Percentiles rank a stretch among this genome's conserved stretches.
These are phyloP conservation scores for Recurvomyces mirabilis DNA, from an alignment of 495 filamentous ascomycete genomes.

Conservation along the genomic window DNA sequence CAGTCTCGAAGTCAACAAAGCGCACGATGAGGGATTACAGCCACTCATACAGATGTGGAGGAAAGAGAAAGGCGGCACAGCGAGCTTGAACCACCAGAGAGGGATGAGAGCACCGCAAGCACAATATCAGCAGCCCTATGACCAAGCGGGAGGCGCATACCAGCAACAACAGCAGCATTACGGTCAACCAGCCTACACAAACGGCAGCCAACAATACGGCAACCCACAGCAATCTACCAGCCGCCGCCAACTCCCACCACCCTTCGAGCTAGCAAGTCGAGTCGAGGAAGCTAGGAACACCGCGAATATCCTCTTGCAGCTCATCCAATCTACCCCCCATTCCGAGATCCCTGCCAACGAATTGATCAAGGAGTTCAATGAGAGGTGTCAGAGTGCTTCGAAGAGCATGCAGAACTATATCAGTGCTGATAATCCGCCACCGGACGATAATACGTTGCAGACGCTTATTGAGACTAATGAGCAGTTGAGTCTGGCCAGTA, in stretches of 20 bases:
- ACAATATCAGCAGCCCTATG: slow-evolving; percentile 1
- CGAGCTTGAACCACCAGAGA: slow-evolving; percentile 6
- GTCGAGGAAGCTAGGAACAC: slow-evolving; percentile 84
- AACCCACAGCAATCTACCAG: background rate
- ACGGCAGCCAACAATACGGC: background rate
- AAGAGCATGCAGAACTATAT: slow-evolving; percentile 77
- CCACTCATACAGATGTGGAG: slow-evolving; percentile 71
- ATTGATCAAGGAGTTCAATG: slow-evolving; percentile 80
- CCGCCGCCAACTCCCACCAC: slow-evolving; percentile 49
- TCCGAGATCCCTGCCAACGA: slow-evolving; percentile 69
- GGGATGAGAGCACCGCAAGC: background rate
- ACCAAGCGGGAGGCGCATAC: background rate
- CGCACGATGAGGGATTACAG: slow-evolving; percentile 59
- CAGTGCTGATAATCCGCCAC: slow-evolving; percentile 58
- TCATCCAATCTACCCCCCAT: slow-evolving; percentile 70
- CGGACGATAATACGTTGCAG: slow-evolving; percentile 86
- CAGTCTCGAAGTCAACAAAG: slow-evolving; percentile 54
- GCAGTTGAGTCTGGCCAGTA: slow-evolving; percentile 63
- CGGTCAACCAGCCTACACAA: slow-evolving; percentile 9
- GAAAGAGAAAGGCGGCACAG: slow-evolving; percentile 54
- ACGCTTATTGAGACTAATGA: slow-evolving; percentile 93
- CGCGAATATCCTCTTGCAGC: slow-evolving; percentile 79
- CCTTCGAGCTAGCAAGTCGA: slow-evolving; percentile 69
- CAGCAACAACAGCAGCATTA: slow-evolving; percentile 25
- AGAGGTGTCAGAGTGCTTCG: slow-evolving; percentile 71